phyloP scores from a whole-genome alignment of 441 rosid species.

The Pelargonium cotyledonis region DNA sequence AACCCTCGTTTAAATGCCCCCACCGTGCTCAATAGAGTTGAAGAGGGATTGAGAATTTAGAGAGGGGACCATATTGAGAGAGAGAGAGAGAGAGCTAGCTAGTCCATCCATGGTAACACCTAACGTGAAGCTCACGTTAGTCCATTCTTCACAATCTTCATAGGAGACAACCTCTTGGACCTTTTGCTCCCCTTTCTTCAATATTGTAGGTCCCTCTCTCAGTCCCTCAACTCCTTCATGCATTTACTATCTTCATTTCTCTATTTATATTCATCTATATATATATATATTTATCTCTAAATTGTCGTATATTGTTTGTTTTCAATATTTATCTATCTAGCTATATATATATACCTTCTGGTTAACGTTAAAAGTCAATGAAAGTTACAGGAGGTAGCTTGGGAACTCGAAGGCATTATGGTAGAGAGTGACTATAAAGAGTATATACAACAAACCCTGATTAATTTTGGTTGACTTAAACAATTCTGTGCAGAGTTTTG shows the following conservation, averaged over 20 bases:
- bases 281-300: too few relatives aligned
- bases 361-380: background rate
- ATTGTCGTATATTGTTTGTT: too few relatives aligned
- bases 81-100: background rate
- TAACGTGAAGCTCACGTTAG: background rate
- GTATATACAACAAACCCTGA: too few relatives aligned
- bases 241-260: too few relatives aligned
- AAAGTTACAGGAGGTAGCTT: background rate
- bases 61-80: background rate
- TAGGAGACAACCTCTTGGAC: background rate
- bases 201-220: background rate
- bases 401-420: background rate
- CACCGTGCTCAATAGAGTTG: too few relatives aligned
- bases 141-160: background rate
- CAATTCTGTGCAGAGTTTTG: too few relatives aligned
- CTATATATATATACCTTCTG: too few relatives aligned
- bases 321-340: too few relatives aligned
- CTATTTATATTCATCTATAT: too few relatives aligned
- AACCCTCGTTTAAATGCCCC: too few relatives aligned
- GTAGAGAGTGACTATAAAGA: too few relatives aligned
- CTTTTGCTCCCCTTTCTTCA: background rate
- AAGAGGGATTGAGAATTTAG: background rate
- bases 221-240: background rate
- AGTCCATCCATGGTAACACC: background rate
- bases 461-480: too few relatives aligned